phyloP scores from a whole-genome alignment of 208 protist genomes.

The Leishmania lainsoni region DNA sequence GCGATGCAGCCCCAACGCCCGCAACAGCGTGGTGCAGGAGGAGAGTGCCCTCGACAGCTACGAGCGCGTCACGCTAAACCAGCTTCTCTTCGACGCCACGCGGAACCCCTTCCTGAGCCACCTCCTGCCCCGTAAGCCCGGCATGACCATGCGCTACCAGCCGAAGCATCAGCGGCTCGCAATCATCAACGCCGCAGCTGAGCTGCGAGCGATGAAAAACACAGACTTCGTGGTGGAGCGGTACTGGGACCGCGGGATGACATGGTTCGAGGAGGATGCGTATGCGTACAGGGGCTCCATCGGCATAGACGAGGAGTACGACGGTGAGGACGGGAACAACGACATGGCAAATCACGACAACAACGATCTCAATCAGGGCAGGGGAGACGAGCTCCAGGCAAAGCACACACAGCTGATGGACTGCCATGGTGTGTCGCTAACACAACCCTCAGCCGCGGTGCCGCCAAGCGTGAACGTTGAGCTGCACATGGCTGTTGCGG shows the following conservation, averaged over 20 bases:
- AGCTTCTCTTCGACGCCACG: slow-evolving; percentile 27
- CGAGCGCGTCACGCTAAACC: slow-evolving; percentile 37
- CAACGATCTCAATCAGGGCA: neutral
- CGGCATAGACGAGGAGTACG: slow-evolving; percentile 3
- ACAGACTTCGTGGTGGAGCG: slow-evolving; percentile 71
- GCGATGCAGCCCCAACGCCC: neutral
- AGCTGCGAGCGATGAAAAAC: slow-evolving; percentile 53
- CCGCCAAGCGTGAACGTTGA: neutral
- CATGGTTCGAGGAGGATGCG: slow-evolving; percentile 54
- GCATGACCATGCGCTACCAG: slow-evolving; percentile 55
- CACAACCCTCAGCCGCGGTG: neutral
- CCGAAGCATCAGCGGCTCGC: slow-evolving; percentile 77
- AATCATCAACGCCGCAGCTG: slow-evolving; percentile 51
- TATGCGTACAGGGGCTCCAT: slow-evolving; percentile 12
- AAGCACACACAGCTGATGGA: neutral
- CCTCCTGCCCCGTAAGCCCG: slow-evolving; percentile 52
- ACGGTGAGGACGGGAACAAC: neutral
- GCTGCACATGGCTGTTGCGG: neutral
- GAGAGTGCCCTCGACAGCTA: slow-evolving; percentile 46
- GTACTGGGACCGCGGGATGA: slow-evolving; percentile 73
- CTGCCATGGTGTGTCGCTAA: neutral
- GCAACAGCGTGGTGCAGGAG: slow-evolving; percentile 19
- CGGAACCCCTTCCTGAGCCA: slow-evolving; percentile 53
- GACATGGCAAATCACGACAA: slow-evolving; percentile 1
- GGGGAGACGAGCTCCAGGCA: neutral